phyloP scores from a whole-genome alignment of 805 yeast species.

The Teunomyces barrocoloradensis region DNA sequence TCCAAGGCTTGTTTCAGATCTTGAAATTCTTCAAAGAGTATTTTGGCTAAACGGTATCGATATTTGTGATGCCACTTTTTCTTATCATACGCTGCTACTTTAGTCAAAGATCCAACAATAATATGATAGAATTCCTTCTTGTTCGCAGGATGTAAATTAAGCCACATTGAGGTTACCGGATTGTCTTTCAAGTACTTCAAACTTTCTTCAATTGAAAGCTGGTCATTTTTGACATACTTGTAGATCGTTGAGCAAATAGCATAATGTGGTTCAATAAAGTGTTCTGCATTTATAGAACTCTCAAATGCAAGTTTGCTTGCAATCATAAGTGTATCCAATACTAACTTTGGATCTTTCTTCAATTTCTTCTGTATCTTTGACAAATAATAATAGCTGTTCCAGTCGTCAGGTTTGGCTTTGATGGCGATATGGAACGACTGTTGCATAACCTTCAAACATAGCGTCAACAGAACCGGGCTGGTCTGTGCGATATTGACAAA shows the following conservation, averaged over 20 bases:
- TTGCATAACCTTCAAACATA: constrained; percentile 39
- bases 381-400: constrained; percentile 60
- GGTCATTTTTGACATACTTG: constrained; percentile 48
- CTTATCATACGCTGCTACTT: constrained; percentile 59
- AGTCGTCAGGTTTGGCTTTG: constrained; percentile 44
- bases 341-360: constrained; percentile 23
- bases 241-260: constrained; percentile 53
- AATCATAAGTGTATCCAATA: constrained; percentile 41
- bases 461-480: constrained; percentile 17
- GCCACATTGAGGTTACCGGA: constrained; percentile 17
- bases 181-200: constrained; percentile 38
- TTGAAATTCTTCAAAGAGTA: constrained; percentile 52
- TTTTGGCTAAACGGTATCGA: constrained; percentile 63
- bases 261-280: constrained; percentile 78
- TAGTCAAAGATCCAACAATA: constrained; percentile 47
- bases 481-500: constrained; percentile 23
- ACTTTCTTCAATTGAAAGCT: constrained; percentile 38
- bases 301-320: constrained; percentile 44
- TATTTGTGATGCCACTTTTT: constrained; percentile 94
- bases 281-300: constrained; percentile 45
- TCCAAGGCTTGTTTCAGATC: constrained; percentile 55
- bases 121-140: constrained; percentile 27
- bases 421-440: constrained; percentile 49
- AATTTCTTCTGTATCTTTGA: constrained; percentile 60
- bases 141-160: background rate